These are phyloP conservation scores for Claviceps capensis DNA, from an alignment of 2,329 filamentous ascomycete genomes.

Conservation along the genomic window DNA sequence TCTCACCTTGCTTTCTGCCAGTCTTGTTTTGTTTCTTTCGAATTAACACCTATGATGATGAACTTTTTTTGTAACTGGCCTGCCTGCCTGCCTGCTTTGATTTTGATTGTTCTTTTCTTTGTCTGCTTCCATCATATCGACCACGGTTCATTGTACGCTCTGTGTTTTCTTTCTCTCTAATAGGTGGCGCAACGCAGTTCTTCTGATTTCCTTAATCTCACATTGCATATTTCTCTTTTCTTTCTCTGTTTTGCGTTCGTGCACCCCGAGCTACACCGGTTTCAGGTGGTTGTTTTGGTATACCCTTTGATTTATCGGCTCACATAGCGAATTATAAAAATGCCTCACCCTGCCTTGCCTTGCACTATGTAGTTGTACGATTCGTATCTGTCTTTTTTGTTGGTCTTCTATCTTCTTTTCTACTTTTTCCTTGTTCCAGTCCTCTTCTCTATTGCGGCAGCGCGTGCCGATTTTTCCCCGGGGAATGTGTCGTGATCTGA, in stretches of 20 bases:
- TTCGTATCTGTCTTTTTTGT: background rate
- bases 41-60: conserved; percentile 2
- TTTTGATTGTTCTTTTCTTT: background rate
- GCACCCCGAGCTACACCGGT: background rate
- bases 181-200: background rate
- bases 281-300: conserved; percentile 11
- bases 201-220: background rate
- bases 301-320: conserved; percentile 12
- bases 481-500: background rate
- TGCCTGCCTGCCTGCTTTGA: background rate
- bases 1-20: conserved; percentile 3
- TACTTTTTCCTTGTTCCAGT: background rate
- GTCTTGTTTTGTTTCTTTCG: background rate
- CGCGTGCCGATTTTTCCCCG: background rate
- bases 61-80: background rate
- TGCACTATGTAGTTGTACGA: background rate
- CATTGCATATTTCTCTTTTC: background rate
- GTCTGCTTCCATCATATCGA: background rate
- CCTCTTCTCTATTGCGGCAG: background rate
- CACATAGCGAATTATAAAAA: background rate
- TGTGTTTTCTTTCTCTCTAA: background rate
- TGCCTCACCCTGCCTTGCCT: background rate
- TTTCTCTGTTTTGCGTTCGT: background rate
- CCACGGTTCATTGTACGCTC: background rate
- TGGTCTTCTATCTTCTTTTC: background rate